phyloP scores from a whole-genome alignment of 805 yeast species.

The Candida succiphila region DNA sequence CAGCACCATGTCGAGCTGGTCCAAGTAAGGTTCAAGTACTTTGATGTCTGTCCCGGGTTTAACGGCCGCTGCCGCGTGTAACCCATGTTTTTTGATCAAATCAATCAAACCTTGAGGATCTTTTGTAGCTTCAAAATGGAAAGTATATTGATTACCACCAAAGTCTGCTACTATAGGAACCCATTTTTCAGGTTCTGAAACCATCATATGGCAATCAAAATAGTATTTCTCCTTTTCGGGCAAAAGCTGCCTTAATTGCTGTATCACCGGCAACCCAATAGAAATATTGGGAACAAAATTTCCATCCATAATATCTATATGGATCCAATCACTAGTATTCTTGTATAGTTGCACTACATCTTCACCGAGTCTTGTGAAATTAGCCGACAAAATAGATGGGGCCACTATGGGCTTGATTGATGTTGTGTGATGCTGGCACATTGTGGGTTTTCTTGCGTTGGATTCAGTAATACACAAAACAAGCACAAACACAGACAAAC shows the following conservation, averaged over 20 bases:
- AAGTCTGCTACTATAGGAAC: constrained; percentile 83
- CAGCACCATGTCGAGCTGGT: constrained; percentile 82
- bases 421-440: constrained; percentile 16
- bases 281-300: constrained; percentile 96
- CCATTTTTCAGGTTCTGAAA: constrained; percentile 85
- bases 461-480: too few relatives aligned
- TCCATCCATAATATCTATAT: constrained; percentile 98
- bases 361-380: constrained; percentile 85
- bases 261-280: constrained; percentile 84
- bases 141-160: constrained; percentile 94
- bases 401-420: constrained; percentile 85
- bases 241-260: constrained; percentile 62
- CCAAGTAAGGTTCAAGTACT: constrained; percentile 65
- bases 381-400: constrained; percentile 89
- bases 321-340: constrained; percentile 92
- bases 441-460: too few relatives aligned
- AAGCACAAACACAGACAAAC: too few relatives aligned
- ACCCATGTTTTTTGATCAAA: constrained; percentile 67
- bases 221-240: constrained; percentile 41
- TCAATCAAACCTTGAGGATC: constrained; percentile 70
- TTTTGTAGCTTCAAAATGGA: constrained; percentile 88
- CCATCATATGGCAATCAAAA: constrained; percentile 99
- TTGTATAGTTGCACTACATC: constrained; percentile 74
- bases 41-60: constrained; percentile 90
- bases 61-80: constrained; percentile 89